A percentile compares a stretch with the other conserved stretches of the same genome.
Evolutionary conservation across 2,329 filamentous ascomycete species (phyloP).

Genomic region (Thyridium curvatum): DNA sequence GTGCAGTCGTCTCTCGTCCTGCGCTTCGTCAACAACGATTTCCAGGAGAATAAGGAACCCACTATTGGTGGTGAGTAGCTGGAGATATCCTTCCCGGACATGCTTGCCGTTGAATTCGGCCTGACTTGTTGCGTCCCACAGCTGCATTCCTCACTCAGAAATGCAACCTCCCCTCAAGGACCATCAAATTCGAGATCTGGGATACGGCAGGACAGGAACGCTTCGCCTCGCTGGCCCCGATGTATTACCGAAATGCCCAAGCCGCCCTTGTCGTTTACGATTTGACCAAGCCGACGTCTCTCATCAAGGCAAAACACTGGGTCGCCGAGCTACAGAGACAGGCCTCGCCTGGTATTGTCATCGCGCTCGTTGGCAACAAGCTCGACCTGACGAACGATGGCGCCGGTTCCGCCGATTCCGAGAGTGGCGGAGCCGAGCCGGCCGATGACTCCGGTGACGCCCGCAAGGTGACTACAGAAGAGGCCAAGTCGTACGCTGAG

Average conservation of each 20-base stretch:
- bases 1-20: slow-evolving; percentile 87
- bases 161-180: slow-evolving; percentile 89
- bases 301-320: slow-evolving; percentile 98
- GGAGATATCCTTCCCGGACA: too few relatives aligned
- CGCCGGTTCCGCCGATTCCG: slow-evolving; percentile 37
- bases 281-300: slow-evolving; percentile 89
- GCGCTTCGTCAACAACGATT: slow-evolving; percentile 99
- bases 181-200: slow-evolving; percentile 95
- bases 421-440: slow-evolving; percentile 40
- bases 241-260: slow-evolving; percentile 99
- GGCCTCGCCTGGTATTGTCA: slow-evolving; percentile 92
- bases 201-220: slow-evolving; percentile 97
- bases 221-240: slow-evolving; percentile 91
- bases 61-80: slow-evolving; percentile 90
- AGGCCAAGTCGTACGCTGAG: slow-evolving; percentile 89
- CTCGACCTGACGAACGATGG: slow-evolving; percentile 73
- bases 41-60: slow-evolving; percentile 99
- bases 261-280: slow-evolving; percentile 98
- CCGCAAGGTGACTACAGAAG: slow-evolving; percentile 82
- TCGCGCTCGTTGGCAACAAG: slow-evolving; percentile 96
- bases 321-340: slow-evolving; percentile 95
- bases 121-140: slow-evolving; percentile 25
- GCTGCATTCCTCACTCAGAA: slow-evolving; percentile 98
- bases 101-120: too few relatives aligned
- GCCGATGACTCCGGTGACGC: slow-evolving; percentile 62